These are phyloP conservation scores for Entomortierella lignicola DNA, from an alignment of 192 early-diverging fungal genomes.

Conservation along the genomic window DNA sequence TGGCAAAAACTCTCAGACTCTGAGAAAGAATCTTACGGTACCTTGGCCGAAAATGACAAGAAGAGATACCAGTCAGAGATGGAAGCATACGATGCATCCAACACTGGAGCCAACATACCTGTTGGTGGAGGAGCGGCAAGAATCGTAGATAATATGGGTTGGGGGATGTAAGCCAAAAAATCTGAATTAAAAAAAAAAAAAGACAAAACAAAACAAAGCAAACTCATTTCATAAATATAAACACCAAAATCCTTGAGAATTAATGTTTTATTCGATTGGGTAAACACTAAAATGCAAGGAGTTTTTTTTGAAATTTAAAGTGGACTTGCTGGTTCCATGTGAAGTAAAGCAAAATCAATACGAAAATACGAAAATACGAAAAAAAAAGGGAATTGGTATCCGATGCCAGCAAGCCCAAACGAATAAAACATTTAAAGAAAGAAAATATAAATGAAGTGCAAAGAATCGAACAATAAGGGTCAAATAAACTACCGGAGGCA, in stretches of 20 bases:
- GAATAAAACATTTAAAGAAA: constrained; percentile 20
- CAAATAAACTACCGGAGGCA: constrained; percentile 4
- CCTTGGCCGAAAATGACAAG: constrained; percentile 53
- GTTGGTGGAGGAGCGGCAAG: constrained; percentile 1
- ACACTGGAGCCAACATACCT: constrained; percentile 7
- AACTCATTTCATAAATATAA: background rate
- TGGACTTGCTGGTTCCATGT: constrained; percentile 10
- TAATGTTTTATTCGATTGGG: background rate
- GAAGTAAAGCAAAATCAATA: constrained; percentile 22
- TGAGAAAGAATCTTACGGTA: constrained; percentile 53
- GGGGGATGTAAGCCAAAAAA: constrained; percentile 28
- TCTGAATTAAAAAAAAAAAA: background rate
- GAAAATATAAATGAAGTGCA: background rate
- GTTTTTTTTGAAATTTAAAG: background rate
- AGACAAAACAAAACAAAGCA: background rate
- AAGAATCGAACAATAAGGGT: background rate
- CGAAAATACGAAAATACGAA: too few relatives aligned
- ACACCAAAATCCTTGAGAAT: too few relatives aligned
- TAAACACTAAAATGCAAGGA: background rate
- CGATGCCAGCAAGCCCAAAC: constrained; percentile 19
- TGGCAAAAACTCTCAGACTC: constrained; percentile 56
- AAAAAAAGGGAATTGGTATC: constrained; percentile 50
- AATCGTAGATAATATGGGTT: constrained; percentile 17
- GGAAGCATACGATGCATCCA: constrained; percentile 46
- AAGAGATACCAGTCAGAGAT: constrained; percentile 48